Percentiles rank a stretch among this genome's conserved stretches.
phyloP scores from a whole-genome alignment of 495 filamentous ascomycete species.

The Penicilliopsis zonata region DNA sequence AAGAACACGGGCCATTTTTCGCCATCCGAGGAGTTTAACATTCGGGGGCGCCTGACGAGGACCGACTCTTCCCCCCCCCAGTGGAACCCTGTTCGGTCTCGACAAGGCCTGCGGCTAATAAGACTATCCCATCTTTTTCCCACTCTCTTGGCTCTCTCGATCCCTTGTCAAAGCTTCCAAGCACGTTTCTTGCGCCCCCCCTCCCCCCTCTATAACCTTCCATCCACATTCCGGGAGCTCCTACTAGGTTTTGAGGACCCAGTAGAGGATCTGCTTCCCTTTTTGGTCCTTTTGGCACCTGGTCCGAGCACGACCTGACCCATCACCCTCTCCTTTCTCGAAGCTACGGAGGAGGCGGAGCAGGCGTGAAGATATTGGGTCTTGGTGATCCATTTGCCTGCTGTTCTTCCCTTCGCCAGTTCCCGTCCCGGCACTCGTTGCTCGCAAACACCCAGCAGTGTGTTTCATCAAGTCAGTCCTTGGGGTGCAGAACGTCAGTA shows the following conservation, averaged over 20 bases:
- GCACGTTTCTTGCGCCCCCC: no score
- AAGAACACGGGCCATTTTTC: no score
- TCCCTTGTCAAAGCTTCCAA: constrained; percentile 5
- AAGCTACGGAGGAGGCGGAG: no score
- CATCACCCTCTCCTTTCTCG: no score
- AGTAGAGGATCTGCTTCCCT: constrained; percentile 12
- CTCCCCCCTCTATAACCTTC: constrained; percentile 12
- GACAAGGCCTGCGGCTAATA: constrained; percentile 15
- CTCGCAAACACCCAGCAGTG: no score
- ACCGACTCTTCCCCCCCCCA: no score
- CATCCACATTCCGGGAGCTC: constrained; percentile 8
- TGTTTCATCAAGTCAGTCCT: no score
- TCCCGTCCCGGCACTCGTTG: no score
- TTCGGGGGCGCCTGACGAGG: constrained; percentile 3
- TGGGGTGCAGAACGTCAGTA: no score
- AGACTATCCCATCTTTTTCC: constrained; percentile 13
- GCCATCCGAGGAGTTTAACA: not conserved
- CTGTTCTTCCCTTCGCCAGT: no score
- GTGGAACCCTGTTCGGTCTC: constrained; percentile 14
- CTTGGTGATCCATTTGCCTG: no score
- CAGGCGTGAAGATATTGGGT: no score
- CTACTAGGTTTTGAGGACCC: constrained; percentile 10
- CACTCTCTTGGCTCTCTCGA: constrained; percentile 7
- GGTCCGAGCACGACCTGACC: constrained; percentile 6
- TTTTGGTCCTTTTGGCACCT: constrained; percentile 9